Evolutionary conservation across 805 yeast genomes (phyloP).

Genomic region (Candida bentonensis): DNA sequence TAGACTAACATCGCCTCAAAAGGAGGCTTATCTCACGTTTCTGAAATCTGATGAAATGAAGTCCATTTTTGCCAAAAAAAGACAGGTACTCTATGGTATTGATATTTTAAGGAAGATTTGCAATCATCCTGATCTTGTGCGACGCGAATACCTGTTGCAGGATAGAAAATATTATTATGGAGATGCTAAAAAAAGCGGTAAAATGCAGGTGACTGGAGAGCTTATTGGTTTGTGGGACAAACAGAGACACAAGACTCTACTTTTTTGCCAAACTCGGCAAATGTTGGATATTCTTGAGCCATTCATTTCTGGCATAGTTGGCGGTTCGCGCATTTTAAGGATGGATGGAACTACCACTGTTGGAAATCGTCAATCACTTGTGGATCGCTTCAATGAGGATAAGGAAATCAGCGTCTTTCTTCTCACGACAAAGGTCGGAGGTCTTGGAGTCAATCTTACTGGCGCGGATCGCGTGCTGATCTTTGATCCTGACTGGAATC

Average conservation of each 20-base stretch:
- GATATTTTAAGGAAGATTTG: conserved; percentile 85
- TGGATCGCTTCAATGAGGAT: conserved; percentile 64
- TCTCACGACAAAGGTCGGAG: conserved; percentile 91
- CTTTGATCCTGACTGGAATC: conserved; percentile 97
- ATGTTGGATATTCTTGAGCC: conserved; percentile 80
- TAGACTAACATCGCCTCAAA: conserved; percentile 63
- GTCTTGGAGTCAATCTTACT: conserved; percentile 83
- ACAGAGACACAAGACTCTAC: conserved; percentile 63
- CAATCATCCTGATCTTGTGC: conserved; percentile 84
- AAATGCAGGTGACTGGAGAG: conserved; percentile 76
- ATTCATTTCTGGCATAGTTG: conserved; percentile 35
- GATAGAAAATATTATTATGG: conserved; percentile 25
- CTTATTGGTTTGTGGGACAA: conserved; percentile 60
- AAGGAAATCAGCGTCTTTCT: conserved; percentile 49
- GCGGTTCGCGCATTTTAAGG: conserved; percentile 40
- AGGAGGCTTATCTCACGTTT: conserved; percentile 58
- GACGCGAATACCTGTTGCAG: conserved; percentile 26
- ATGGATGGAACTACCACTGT: conserved; percentile 95
- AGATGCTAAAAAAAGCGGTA: conserved; percentile 53
- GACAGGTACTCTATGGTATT: conserved; percentile 79
- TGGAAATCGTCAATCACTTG: conserved; percentile 57
- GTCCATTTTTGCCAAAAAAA: conserved; percentile 57
- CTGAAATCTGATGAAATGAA: conserved; percentile 61
- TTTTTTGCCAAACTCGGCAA: conserved; percentile 89
- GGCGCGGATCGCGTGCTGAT: conserved; percentile 93